Evolutionary conservation across 2,329 filamentous ascomycete species (phyloP), one percentile per base, ranked within the genome.

Genomic region (Meredithiella fracta): DNA sequence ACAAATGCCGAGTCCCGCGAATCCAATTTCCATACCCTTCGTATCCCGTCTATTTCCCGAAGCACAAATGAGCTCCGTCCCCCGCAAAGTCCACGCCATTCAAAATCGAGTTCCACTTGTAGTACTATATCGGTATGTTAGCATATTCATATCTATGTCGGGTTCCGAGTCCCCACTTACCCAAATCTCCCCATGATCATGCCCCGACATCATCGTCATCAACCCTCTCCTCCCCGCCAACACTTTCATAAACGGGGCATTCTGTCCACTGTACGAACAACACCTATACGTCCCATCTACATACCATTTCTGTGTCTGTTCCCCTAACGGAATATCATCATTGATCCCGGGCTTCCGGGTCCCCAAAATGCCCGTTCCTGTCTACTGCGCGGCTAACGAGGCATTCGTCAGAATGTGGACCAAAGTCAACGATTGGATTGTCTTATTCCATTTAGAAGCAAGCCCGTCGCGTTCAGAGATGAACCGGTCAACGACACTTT

Each of bases 21-120:
- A 75, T 73, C 77, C 77, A 84, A 50, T 71, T 70, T 0, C 81
- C 79, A 61, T 86, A 86, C 0, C 83, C 83, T 0, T 82, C 83
- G 56, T 86, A 86, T 0, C 83, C 83, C 0, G 78, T 75, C 60
- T 83, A 81, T 60, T 83, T 77, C 3, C 80, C 79, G 62, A 82
- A 85, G 61, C 74, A 77, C 8, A 77, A 61, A 49, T 44, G 40
- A 15, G 20, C 11, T 20, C 40, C 40, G 11, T 44, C 17, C 7
- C 40, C 40, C 15, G 40, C 15, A 44, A 44, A 44, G 5, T n/a
- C 40, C 14, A 44, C 17, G 8, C 14, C 11, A 44, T 44, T 22
- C 15, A 44, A n/a, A n/a, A n/a, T 44, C 6, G 40, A 44, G 20
- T 44, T 44, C 40, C 40, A 44, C 20, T 44, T 44, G 40, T 44